Conservation (phyloP, 352 stramenopile species). For the Phytopythium cucurbitacearum region DNA sequence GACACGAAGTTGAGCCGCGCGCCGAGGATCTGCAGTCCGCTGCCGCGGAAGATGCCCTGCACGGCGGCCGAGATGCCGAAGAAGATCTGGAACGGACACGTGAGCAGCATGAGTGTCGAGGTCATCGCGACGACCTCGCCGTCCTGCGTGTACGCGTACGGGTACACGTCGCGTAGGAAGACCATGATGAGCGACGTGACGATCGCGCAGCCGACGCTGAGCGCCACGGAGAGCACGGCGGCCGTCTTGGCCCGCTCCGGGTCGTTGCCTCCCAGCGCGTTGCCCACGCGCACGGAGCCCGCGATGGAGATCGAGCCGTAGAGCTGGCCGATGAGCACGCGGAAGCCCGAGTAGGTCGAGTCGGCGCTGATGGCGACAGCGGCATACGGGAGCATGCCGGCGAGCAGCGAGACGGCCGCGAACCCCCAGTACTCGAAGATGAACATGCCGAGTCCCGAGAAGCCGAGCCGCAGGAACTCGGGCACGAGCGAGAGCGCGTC, state of each 20-base stretch:
- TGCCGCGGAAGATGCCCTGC: constrained; percentile 80
- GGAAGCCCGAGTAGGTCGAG: constrained; percentile 75
- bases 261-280: constrained; percentile 82
- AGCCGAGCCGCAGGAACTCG: constrained; percentile 73
- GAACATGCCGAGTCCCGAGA: constrained; percentile 81
- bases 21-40: constrained; percentile 73
- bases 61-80: constrained; percentile 61
- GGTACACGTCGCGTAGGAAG: constrained; percentile 40
- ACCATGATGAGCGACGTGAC: constrained; percentile 59
- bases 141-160: constrained; percentile 64
- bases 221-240: constrained; percentile 48
- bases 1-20: constrained; percentile 84
- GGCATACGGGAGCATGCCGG: constrained; percentile 68
- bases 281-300: constrained; percentile 79
- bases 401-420: constrained; percentile 62
- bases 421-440: constrained; percentile 88
- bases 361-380: constrained; percentile 83
- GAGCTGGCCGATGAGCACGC: constrained; percentile 62
- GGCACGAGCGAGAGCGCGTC: constrained; percentile 59
- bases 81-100: constrained; percentile 79
- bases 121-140: constrained; percentile 42
- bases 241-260: constrained; percentile 63
- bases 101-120: constrained; percentile 60
- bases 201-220: constrained; percentile 37
- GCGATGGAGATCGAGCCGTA: constrained; percentile 65